These are phyloP conservation scores for Mortierella sp. DNA, from an alignment of 371 early-diverging fungal species.

Conservation along the genomic window DNA sequence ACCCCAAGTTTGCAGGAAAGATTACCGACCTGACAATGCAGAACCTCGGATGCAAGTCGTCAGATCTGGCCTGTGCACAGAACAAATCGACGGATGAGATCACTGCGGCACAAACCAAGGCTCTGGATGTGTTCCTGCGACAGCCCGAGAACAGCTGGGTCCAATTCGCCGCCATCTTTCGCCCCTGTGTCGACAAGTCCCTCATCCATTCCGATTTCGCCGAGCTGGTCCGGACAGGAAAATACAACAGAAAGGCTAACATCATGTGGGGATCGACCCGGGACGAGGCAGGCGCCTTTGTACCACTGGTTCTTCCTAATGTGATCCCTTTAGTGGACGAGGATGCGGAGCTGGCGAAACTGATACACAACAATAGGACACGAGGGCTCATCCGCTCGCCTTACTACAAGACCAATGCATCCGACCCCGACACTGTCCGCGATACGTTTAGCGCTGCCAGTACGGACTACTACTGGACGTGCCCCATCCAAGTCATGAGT, in stretches of 20 bases:
- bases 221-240: slow-evolving; percentile 19
- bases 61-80: slow-evolving; percentile 35
- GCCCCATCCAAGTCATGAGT: slow-evolving; percentile 38
- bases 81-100: slow-evolving; percentile 32
- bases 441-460: slow-evolving; percentile 14
- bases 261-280: slow-evolving; percentile 45
- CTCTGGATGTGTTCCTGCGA: background rate
- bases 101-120: slow-evolving; percentile 15
- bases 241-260: slow-evolving; percentile 37
- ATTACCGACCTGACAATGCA: slow-evolving; percentile 16
- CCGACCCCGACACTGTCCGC: slow-evolving; percentile 35
- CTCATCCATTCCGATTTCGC: slow-evolving; percentile 26
- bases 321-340: background rate
- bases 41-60: slow-evolving; percentile 10
- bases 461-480: slow-evolving; percentile 40
- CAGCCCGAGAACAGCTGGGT: slow-evolving; percentile 25
- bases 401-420: slow-evolving; percentile 21
- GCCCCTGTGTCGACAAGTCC: slow-evolving; percentile 19
- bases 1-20: slow-evolving; percentile 1
- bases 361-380: background rate
- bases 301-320: background rate
- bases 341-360: background rate
- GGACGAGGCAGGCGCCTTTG: slow-evolving; percentile 38
- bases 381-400: background rate
- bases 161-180: background rate